Evolutionary conservation across 2,329 filamentous ascomycete genomes (phyloP).

Genomic region (Ustulina deusta): DNA sequence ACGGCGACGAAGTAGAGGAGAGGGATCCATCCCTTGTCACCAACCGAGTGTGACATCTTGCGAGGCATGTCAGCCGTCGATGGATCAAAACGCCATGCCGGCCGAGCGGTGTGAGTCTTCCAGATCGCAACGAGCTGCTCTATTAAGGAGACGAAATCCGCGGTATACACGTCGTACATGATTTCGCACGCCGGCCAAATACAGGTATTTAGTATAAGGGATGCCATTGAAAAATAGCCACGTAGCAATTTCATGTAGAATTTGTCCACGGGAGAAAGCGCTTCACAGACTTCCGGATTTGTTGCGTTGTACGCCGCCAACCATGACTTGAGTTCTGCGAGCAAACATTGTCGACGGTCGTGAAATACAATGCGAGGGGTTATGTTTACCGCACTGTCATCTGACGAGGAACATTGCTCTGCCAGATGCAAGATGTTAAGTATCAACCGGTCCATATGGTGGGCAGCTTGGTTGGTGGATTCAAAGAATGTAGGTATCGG

Average conservation of each 20-base stretch:
- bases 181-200: conserved; percentile 50
- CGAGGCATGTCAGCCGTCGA: conserved; percentile 27
- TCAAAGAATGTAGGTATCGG: conserved; percentile 40
- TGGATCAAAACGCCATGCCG: conserved; percentile 25
- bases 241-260: conserved; percentile 51
- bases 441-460: conserved; percentile 44
- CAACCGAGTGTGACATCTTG: conserved; percentile 52
- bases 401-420: conserved; percentile 33
- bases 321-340: conserved; percentile 40
- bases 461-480: conserved; percentile 43
- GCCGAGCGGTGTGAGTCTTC: conserved; percentile 29
- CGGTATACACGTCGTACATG: conserved; percentile 53
- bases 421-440: conserved; percentile 43
- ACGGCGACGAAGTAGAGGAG: conserved; percentile 60
- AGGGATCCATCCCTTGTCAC: conserved; percentile 60
- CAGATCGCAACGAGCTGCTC: conserved; percentile 31
- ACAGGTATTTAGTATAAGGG: conserved; percentile 57
- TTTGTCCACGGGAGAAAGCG: conserved; percentile 38
- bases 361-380: conserved; percentile 21
- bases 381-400: background rate
- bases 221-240: conserved; percentile 57
- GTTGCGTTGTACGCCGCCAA: conserved; percentile 46
- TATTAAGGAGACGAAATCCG: conserved; percentile 52
- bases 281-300: conserved; percentile 24
- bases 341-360: conserved; percentile 34